Conservation (phyloP, 371 early-diverging fungal genomes). For the Rhizopus delemar region DNA sequence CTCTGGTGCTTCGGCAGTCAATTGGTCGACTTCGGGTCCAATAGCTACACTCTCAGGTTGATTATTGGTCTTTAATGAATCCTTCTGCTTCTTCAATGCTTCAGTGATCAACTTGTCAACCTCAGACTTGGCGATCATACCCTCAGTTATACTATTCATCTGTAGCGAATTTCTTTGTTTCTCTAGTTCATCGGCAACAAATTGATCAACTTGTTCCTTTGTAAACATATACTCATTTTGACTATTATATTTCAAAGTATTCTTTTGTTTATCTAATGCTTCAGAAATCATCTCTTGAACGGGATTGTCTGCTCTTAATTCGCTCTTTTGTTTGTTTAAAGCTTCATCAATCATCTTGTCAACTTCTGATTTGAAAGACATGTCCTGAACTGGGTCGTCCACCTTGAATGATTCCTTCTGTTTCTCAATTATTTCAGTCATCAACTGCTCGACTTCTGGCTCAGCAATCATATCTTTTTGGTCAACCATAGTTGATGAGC, state of each 20-base stretch:
- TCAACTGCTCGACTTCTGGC: constrained; percentile 4
- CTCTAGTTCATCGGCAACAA: constrained; percentile 6
- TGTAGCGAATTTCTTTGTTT: neutral
- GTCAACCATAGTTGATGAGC: neutral
- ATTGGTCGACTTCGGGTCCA: neutral
- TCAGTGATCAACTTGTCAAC: neutral
- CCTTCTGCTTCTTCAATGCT: constrained; percentile 9
- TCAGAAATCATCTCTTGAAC: neutral
- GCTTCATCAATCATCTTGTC: constrained; percentile 8
- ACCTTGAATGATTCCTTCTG: neutral
- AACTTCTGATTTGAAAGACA: constrained; percentile 15
- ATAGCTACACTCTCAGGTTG: neutral
- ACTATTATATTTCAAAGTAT: neutral
- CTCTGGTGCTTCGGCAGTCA: constrained; percentile 5
- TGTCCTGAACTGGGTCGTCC: neutral
- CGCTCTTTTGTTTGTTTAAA: constrained; percentile 3
- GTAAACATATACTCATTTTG: neutral
- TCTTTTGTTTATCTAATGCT: constrained; percentile 10
- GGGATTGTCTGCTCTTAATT: neutral
- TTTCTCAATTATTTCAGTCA: neutral
- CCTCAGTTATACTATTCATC: neutral
- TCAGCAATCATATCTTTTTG: constrained; percentile 2
- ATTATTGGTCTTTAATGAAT: neutral
- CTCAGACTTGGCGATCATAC: neutral
- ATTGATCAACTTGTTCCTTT: neutral